Conservation (phyloP, 2,329 filamentous ascomycete species). For the Ceratocystis lukuohia region DNA sequence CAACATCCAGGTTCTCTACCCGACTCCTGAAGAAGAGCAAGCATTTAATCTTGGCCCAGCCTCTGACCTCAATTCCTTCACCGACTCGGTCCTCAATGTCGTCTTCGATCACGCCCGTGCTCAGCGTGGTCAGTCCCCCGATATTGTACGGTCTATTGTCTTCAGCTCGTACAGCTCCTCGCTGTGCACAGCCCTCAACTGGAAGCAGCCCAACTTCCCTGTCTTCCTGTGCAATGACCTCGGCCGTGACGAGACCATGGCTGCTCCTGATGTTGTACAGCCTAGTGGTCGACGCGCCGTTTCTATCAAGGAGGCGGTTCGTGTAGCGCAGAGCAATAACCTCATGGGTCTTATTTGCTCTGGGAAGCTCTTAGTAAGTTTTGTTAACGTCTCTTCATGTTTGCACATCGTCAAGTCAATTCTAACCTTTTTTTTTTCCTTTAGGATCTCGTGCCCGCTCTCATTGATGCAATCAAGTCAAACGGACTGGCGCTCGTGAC, state of each 20-base stretch:
- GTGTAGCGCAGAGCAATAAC: slow-evolving; percentile 89
- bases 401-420: neutral
- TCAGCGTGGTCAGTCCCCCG: slow-evolving; percentile 49
- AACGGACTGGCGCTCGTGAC: slow-evolving; percentile 84
- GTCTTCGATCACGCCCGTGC: slow-evolving; percentile 83
- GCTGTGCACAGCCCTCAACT: slow-evolving; percentile 88
- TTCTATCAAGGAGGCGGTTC: slow-evolving; percentile 88
- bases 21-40: slow-evolving; percentile 60
- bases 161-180: slow-evolving; percentile 88
- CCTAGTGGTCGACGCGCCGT: slow-evolving; percentile 59
- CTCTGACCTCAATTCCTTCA: slow-evolving; percentile 72
- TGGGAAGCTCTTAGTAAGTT: slow-evolving; percentile 66
- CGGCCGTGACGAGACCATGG: slow-evolving; percentile 36
- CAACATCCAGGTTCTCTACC: slow-evolving; percentile 86
- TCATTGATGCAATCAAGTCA: slow-evolving; percentile 88
- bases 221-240: slow-evolving; percentile 92
- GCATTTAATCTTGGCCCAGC: slow-evolving; percentile 56
- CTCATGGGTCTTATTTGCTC: slow-evolving; percentile 95
- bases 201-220: slow-evolving; percentile 98
- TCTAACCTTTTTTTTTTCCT: neutral
- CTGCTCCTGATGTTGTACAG: slow-evolving; percentile 28
- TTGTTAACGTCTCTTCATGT: neutral
- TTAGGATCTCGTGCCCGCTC: slow-evolving; percentile 81
- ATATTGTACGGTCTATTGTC: slow-evolving; percentile 71
- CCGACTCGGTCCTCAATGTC: slow-evolving; percentile 66